phyloP scores from a whole-genome alignment of 169 alveolate species.

The Amoebophrya sp. region DNA sequence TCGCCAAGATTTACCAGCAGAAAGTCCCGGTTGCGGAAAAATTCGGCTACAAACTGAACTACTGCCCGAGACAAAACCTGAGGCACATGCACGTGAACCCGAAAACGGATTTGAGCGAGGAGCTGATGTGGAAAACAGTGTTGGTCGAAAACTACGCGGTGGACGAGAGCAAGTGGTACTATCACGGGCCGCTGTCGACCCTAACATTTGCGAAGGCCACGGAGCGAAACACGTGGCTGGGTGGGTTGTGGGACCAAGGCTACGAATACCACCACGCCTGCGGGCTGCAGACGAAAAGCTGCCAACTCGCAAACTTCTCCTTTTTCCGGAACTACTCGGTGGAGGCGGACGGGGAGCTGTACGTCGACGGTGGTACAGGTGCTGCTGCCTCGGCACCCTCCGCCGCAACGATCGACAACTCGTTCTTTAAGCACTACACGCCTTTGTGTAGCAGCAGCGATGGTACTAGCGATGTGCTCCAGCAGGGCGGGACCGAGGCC shows the following conservation, averaged over 20 bases:
- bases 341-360: too few relatives aligned
- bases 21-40: too few relatives aligned
- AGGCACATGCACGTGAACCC: not conserved
- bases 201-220: not conserved
- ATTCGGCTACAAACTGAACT: not conserved
- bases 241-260: not conserved
- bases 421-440: too few relatives aligned
- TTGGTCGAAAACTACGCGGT: not conserved
- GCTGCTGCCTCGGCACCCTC: too few relatives aligned
- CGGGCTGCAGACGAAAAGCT: not conserved
- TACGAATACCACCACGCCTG: not conserved
- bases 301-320: not conserved
- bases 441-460: too few relatives aligned
- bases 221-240: not conserved
- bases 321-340: too few relatives aligned
- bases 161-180: not conserved
- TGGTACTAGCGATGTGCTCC: too few relatives aligned
- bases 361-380: too few relatives aligned
- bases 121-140: not conserved
- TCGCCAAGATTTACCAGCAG: too few relatives aligned
- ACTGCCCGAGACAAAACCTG: not conserved
- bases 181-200: not conserved
- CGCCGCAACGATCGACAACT: too few relatives aligned
- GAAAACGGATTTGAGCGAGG: not conserved
- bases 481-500: too few relatives aligned